Percentiles rank a stretch among this genome's conserved stretches.
These are phyloP conservation scores for Neoboletus brunneissimus DNA, from an alignment of 768 basidiomycete genomes.

Conservation along the genomic window DNA sequence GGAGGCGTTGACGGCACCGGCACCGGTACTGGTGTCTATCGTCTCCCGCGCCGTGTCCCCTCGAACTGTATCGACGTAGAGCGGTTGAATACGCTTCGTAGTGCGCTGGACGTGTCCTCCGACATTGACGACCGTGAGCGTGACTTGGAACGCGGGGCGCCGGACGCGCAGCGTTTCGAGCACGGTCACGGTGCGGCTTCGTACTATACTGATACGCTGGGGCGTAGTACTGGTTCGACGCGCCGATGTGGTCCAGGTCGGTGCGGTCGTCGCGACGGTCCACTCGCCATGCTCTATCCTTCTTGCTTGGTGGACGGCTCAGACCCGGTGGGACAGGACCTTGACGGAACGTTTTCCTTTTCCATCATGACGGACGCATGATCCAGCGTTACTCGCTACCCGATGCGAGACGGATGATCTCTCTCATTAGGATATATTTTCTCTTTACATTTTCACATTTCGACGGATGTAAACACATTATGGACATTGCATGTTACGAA, in stretches of 20 bases:
- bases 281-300: slow-evolving; percentile 4
- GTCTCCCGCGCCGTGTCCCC: neutral
- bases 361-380: slow-evolving; percentile 1
- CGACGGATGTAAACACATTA: slow-evolving; percentile 1
- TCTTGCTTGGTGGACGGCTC: slow-evolving; percentile 4
- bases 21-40: neutral
- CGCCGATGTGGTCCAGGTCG: neutral
- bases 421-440: too few relatives aligned
- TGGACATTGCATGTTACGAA: slow-evolving; percentile 3
- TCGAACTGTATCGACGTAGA: neutral
- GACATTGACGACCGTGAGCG: too few relatives aligned
- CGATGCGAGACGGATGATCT: too few relatives aligned
- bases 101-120: neutral
- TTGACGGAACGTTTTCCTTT: slow-evolving; percentile 6
- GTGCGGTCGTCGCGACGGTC: slow-evolving; percentile 1
- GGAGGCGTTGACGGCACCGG: too few relatives aligned
- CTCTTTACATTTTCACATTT: neutral
- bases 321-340: neutral
- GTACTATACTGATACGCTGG: too few relatives aligned
- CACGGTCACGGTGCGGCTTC: neutral
- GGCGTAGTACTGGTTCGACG: neutral
- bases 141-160: too few relatives aligned
- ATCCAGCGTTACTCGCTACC: too few relatives aligned
- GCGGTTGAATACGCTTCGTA: neutral
- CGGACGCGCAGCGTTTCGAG: too few relatives aligned